Base-by-base conservation (phyloP, 345 rosid genomes). In the Citrus hindsii region DNA sequence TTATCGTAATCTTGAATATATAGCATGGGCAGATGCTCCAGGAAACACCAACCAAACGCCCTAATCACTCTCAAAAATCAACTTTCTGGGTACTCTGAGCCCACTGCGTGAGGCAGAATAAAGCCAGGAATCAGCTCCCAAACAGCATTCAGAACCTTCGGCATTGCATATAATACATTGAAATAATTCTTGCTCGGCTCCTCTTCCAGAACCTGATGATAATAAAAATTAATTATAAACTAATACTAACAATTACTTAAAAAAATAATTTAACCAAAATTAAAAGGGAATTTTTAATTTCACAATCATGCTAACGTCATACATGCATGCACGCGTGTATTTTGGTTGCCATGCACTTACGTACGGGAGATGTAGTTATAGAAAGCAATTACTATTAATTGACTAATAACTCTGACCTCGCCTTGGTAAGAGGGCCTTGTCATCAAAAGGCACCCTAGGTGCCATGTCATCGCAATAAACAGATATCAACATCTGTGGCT, bases 151-250 rank as follows among this genome's bases (percentile, higher is more conserved):
- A 83, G 8, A 7, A 56, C 18, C 85, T 85, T 84, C 3, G 95
- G 95, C 48, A 12, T 42, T 42, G 88, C 24, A 9, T 88, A 88
- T 32, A 87, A 12, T 35, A 84, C 40, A 22, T 69, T 82, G 65
- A 87, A 92, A 84, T 90, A 88, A 79, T 91, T 91, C 86, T 86
- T 91, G 82, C 88, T 91, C 12, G 94, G 94, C 62, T 86, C 92
- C 55, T 91, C 97, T 7, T 48, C 7, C 58, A 86, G 35, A 28
- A 90, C 84, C 94, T 91, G 81, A 51, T 1, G 18, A 46, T 46
- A 46, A 13, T 46, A 12, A 40, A 40, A 9, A 40, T 9, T 40
- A 40, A 9, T 9, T 40, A 38, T 38, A 38, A 40, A 40, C 46
- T 9, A 9, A 9, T 40, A 9, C 3, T 9, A 40, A 9, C 13